phyloP scores from a whole-genome alignment of 768 basidiomycete species.

The Leucosporidium yakuticum region DNA sequence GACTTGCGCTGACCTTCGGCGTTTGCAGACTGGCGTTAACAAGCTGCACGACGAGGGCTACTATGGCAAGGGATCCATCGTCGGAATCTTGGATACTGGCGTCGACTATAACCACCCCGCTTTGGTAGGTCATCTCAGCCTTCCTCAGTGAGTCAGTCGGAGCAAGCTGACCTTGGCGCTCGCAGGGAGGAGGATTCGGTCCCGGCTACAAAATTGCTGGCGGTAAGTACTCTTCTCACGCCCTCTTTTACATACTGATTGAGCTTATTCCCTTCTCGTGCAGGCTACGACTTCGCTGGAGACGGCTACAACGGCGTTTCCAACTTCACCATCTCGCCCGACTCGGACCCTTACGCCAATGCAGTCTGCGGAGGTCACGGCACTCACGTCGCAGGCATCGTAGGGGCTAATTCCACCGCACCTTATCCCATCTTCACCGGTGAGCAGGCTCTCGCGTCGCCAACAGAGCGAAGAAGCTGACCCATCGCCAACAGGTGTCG shows the following conservation, averaged over 20 bases:
- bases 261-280: background rate
- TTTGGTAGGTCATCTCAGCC: background rate
- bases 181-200: conserved; percentile 2
- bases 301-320: background rate
- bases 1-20: no score
- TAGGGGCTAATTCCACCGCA: background rate
- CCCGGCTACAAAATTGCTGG: background rate
- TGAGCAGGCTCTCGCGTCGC: background rate
- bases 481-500: background rate
- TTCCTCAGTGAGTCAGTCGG: no score
- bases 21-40: background rate
- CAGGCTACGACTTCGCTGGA: background rate
- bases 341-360: background rate
- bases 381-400: background rate
- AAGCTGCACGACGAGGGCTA: background rate
- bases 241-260: background rate
- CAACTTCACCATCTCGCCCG: background rate
- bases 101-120: conserved; percentile 1
- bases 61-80: background rate
- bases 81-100: background rate
- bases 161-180: background rate
- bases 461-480: no score
- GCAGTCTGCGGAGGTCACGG: background rate
- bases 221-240: background rate
- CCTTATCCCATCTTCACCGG: background rate